Conservation (phyloP, 1,139 yeast species). For the Debaryomyces nepalensis region DNA sequence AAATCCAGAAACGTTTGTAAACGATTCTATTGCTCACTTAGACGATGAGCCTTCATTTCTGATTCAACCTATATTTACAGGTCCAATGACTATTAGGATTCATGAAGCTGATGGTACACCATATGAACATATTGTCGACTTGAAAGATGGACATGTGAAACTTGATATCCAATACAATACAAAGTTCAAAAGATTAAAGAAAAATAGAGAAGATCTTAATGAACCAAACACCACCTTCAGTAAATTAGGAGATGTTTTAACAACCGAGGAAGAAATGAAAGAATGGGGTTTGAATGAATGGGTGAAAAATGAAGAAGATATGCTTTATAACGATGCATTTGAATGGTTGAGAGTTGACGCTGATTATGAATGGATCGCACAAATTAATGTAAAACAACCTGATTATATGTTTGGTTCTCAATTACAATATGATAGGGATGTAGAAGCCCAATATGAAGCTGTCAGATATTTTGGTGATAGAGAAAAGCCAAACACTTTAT, state of each 20-base stretch:
- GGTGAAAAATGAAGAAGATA: slow-evolving; percentile 71
- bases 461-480: slow-evolving; percentile 69
- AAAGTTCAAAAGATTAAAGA: slow-evolving; percentile 76
- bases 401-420: slow-evolving; percentile 96
- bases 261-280: slow-evolving; percentile 58
- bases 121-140: slow-evolving; percentile 93
- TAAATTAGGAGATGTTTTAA: slow-evolving; percentile 80
- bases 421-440: slow-evolving; percentile 91
- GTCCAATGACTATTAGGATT: slow-evolving; percentile 95
- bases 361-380: slow-evolving; percentile 96
- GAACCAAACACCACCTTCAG: slow-evolving; percentile 51
- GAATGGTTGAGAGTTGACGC: slow-evolving; percentile 98
- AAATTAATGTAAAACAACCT: slow-evolving; percentile 80
- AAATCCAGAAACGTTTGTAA: slow-evolving; percentile 43
- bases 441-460: slow-evolving; percentile 92
- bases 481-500: slow-evolving; percentile 60
- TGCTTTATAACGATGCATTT: slow-evolving; percentile 75
- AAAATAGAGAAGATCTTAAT: slow-evolving; percentile 47
- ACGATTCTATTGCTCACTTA: slow-evolving; percentile 48
- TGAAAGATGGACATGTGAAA: slow-evolving; percentile 83
- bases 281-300: slow-evolving; percentile 82
- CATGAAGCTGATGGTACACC: slow-evolving; percentile 99
- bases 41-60: slow-evolving; percentile 45
- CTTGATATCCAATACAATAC: slow-evolving; percentile 95
- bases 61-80: slow-evolving; percentile 65